Conservation (phyloP, 1,139 yeast genomes). For the Lodderomyces pseudojiufengensis region DNA sequence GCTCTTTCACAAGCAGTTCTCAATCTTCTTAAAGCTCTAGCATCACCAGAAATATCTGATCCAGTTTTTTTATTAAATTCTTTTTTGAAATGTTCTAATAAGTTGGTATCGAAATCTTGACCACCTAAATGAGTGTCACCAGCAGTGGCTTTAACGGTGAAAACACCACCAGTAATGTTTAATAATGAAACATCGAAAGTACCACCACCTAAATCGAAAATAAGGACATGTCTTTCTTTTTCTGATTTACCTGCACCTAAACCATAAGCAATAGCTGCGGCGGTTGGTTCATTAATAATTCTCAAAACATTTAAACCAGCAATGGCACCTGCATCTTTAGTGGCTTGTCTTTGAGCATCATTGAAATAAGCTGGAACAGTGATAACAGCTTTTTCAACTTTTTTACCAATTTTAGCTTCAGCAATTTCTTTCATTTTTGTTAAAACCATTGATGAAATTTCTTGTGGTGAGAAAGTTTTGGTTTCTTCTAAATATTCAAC, state of each 20-base stretch:
- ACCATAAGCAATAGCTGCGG: slow-evolving; percentile 98
- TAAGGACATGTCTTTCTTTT: slow-evolving; percentile 84
- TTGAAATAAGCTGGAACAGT: slow-evolving; percentile 98
- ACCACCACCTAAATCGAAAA: slow-evolving; percentile 98
- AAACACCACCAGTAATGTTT: slow-evolving; percentile 98
- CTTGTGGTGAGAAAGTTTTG: slow-evolving; percentile 95
- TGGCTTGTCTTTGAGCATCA: slow-evolving; percentile 97
- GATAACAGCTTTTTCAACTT: slow-evolving; percentile 91
- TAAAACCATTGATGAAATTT: slow-evolving; percentile 93
- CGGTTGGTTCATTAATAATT: slow-evolving; percentile 97
- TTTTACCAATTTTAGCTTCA: slow-evolving; percentile 91
- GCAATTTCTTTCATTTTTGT: slow-evolving; percentile 98
- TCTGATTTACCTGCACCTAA: slow-evolving; percentile 90
- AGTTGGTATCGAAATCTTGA: slow-evolving; percentile 98
- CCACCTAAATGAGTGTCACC: slow-evolving; percentile 99
- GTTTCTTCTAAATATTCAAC: slow-evolving; percentile 92
- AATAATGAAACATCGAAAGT: slow-evolving; percentile 96
- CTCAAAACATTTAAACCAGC: slow-evolving; percentile 95
- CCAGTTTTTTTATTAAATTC: slow-evolving; percentile 98
- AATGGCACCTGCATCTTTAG: slow-evolving; percentile 98
- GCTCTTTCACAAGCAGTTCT: slow-evolving; percentile 99
- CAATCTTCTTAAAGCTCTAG: slow-evolving; percentile 96
- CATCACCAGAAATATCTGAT: slow-evolving; percentile 84
- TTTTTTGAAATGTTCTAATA: slow-evolving; percentile 88
- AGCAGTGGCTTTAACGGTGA: slow-evolving; percentile 99